Conservation (phyloP, 1,139 yeast genomes). For the Yamadazyma siamensis region DNA sequence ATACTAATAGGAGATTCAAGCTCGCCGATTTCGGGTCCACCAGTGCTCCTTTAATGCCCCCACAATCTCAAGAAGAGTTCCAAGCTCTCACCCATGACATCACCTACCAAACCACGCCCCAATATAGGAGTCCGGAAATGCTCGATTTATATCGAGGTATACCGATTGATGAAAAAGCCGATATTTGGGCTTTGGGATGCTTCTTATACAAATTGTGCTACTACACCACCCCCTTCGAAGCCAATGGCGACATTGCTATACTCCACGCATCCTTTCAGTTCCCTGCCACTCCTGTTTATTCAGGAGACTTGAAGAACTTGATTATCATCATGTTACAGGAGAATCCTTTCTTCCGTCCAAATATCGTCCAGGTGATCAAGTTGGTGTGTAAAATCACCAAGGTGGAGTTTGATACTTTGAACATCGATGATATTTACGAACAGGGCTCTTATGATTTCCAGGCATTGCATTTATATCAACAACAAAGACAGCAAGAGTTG, state of each 20-base stretch:
- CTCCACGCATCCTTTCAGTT: constrained; percentile 64
- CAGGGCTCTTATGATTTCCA: constrained; percentile 43
- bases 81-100: constrained; percentile 75
- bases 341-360: constrained; percentile 80
- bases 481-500: constrained; percentile 35
- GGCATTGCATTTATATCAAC: constrained; percentile 44
- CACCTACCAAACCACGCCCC: constrained; percentile 94
- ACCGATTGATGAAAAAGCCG: constrained; percentile 92
- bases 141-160: constrained; percentile 78
- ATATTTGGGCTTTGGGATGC: constrained; percentile 95
- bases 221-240: constrained; percentile 91
- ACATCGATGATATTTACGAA: constrained; percentile 37
- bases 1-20: constrained; percentile 68
- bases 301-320: constrained; percentile 65
- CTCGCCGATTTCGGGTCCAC: constrained; percentile 96
- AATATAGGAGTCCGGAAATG: constrained; percentile 96
- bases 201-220: constrained; percentile 88
- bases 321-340: constrained; percentile 78
- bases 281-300: constrained; percentile 51
- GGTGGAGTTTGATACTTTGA: constrained; percentile 24
- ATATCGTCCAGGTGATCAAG: constrained; percentile 64
- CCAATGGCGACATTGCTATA: constrained; percentile 70
- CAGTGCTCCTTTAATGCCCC: constrained; percentile 56
- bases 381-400: constrained; percentile 32
- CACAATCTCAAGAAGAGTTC: constrained; percentile 62